Percentiles rank a stretch among this genome's conserved stretches.
phyloP scores from a whole-genome alignment of 108 stramenopile genomes.

The Cyclotella baltica region DNA sequence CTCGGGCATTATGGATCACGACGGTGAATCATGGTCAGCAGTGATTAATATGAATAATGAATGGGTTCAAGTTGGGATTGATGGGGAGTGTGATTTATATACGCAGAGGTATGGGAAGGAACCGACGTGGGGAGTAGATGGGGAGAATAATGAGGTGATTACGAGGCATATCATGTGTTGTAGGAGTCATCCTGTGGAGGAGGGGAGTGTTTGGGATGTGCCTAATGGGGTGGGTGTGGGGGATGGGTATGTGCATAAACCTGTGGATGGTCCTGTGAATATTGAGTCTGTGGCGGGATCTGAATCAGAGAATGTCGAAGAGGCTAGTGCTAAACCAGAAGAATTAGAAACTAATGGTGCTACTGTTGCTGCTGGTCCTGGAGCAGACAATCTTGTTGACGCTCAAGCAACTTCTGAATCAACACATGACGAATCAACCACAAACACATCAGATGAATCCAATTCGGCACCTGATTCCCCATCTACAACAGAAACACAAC shows the following conservation, averaged over 20 bases:
- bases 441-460: neutral
- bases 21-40: slow-evolving; percentile 49
- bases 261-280: slow-evolving; percentile 16
- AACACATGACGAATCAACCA: neutral
- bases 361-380: neutral
- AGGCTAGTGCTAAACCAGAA: neutral
- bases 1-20: slow-evolving; percentile 33
- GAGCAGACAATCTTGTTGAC: neutral
- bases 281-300: neutral
- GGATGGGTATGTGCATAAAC: slow-evolving; percentile 25
- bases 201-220: neutral
- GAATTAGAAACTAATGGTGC: neutral
- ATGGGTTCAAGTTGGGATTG: slow-evolving; percentile 51
- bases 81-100: slow-evolving; percentile 33
- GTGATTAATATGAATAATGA: slow-evolving; percentile 45
- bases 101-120: slow-evolving; percentile 21
- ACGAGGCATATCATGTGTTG: slow-evolving; percentile 57
- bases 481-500: too few species aligned
- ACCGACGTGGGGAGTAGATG: slow-evolving; percentile 38
- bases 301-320: neutral
- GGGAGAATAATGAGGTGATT: slow-evolving; percentile 21
- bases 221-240: neutral
- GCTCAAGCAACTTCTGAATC: neutral
- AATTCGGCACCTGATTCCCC: too few species aligned
- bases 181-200: slow-evolving; percentile 20